Evolutionary conservation across 2,329 filamentous ascomycete genomes (phyloP), one percentile per base, ranked within the genome.

Genomic region (Diaporthe australafricana): DNA sequence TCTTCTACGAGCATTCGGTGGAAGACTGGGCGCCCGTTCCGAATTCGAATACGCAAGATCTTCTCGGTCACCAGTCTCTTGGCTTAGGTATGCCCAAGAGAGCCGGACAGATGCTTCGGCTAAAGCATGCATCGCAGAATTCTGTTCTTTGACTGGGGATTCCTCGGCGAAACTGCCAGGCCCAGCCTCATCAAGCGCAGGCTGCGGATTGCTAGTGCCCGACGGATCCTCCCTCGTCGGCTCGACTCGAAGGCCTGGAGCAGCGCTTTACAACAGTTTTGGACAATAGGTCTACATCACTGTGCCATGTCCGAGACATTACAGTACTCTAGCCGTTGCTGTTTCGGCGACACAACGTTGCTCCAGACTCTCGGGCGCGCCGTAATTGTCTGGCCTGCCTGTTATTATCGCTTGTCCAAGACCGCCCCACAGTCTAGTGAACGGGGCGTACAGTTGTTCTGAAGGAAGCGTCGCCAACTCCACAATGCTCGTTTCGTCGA

Each of bases 321-420:
- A 38, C 8, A 50, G 60, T 65, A 65, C 60, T 65, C 45, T n/a
- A 45, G 30, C 60, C 60, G 60, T 65, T 50, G 42, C n/a, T 65
- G 45, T 50, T 65, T 65, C 60, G 60, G 45, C 60, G 45, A 48
- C 45, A 38, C 30, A 65, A 35, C 42, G 60, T 65, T 35, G 17
- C 50, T 45, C 60, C 60, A 65, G 60, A 38, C n/a, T 27, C 45
- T 65, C 60, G 60, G 60, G 45, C 60, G 60, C 45, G 60, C 60
- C 60, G 60, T 65, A 65, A 65, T 65, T 65, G n/a, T 65, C 60
- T 65, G 42, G 42, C 14, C 60, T 27, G 50, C 42, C 45, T 65
- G 60, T 65, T 45, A 65, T 27, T 65, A 50, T 50, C 60, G 60
- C 60, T 50, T 65, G 60, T 25, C 45, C 30, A 35, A 25, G 30